Conservation (phyloP, 2,329 filamentous ascomycete genomes). For the Colletotrichum phormii region DNA sequence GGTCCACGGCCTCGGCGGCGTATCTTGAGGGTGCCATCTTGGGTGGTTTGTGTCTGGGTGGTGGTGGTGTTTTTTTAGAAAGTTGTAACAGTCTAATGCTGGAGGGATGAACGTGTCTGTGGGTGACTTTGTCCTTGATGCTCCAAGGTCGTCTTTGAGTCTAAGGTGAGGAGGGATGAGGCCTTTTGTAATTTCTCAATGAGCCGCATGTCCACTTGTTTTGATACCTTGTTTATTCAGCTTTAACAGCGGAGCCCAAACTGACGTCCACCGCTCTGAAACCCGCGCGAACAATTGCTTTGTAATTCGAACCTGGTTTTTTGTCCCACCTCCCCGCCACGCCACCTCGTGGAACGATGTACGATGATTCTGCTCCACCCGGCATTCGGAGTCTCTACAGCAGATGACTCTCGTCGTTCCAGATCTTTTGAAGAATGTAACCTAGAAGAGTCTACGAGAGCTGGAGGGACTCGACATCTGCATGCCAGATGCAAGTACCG, state of each 20-base stretch:
- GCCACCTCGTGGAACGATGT: neutral
- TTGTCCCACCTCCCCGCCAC: neutral
- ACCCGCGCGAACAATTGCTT: neutral
- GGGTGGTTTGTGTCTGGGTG: neutral
- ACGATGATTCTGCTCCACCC: neutral
- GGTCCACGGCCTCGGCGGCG: conserved; percentile 22
- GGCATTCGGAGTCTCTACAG: neutral
- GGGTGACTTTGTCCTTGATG: neutral
- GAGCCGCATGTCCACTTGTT: neutral
- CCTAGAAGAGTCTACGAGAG: neutral
- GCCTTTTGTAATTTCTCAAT: neutral
- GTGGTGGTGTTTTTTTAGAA: neutral
- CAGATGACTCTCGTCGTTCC: neutral
- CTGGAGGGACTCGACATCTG: no score
- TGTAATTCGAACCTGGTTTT: neutral
- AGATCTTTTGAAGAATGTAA: neutral
- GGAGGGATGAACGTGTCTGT: neutral
- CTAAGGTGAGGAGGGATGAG: neutral
- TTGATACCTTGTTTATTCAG: neutral
- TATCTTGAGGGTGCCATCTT: conserved; percentile 23
- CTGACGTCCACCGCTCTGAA: neutral
- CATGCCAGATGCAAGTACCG: neutral
- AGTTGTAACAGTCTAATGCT: no score
- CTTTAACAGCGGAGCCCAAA: neutral
- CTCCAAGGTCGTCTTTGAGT: no score